A percentile compares a stretch with the other conserved stretches of the same genome.
These are phyloP conservation scores for Flaveria bidentis DNA, from an alignment of 129 eudicot species.

Conservation along the genomic window DNA sequence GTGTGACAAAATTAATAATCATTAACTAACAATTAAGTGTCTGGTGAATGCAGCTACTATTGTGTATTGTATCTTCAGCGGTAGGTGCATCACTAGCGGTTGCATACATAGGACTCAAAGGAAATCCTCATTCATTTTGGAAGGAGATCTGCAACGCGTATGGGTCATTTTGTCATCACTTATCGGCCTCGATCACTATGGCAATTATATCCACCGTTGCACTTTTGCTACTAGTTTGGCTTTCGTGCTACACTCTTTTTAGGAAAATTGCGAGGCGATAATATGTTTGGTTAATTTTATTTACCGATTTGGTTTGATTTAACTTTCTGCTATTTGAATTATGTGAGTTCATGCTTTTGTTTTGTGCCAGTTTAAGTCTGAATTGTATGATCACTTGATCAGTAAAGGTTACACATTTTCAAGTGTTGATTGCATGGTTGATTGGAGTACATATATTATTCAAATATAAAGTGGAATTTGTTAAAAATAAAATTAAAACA, in stretches of 20 bases:
- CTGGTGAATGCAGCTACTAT: conserved; percentile 49
- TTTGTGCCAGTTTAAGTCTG: neutral
- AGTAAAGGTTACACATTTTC: neutral
- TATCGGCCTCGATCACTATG: conserved; percentile 44
- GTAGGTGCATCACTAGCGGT: conserved; percentile 75
- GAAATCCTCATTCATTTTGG: conserved; percentile 63
- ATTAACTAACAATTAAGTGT: neutral
- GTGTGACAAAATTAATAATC: neutral
- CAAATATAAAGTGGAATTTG: neutral
- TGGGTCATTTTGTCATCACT: conserved; percentile 55
- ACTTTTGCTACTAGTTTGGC: conserved; percentile 56
- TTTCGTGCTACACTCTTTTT: conserved; percentile 51
- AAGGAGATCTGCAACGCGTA: conserved; percentile 52
- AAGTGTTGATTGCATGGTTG: too few relatives aligned
- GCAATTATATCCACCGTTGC: conserved; percentile 48
- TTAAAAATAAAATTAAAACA: too few relatives aligned
- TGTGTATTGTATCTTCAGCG: conserved; percentile 72
- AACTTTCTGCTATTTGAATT: neutral
- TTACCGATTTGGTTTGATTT: neutral
- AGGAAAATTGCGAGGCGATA: conserved; percentile 43
- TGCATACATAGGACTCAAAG: conserved; percentile 73
- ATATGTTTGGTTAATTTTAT: neutral
- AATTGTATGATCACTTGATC: neutral
- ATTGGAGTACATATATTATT: too few relatives aligned
- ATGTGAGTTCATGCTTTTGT: neutral